These are phyloP conservation scores for Acephala macrosclerotiorum DNA, from an alignment of 2,329 filamentous ascomycete species.

Conservation along the genomic window DNA sequence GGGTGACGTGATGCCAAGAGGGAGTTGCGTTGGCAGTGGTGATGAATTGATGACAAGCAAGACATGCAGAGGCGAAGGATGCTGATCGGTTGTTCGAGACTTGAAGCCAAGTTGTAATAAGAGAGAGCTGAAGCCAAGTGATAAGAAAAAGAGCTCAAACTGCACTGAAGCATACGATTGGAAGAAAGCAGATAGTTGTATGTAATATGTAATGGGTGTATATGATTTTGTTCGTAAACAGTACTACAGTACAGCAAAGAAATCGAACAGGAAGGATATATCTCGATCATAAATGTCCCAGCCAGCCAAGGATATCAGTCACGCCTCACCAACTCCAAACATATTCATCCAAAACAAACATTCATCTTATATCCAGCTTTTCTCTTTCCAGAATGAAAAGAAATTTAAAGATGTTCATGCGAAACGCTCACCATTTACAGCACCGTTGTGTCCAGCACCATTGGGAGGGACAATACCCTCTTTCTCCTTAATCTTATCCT, in stretches of 20 bases:
- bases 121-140: background rate
- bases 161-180: background rate
- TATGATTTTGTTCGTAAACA: background rate
- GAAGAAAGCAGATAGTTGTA: background rate
- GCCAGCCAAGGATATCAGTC: constrained; percentile 6
- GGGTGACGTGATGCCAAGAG: constrained; percentile 2
- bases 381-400: background rate
- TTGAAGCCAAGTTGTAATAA: background rate
- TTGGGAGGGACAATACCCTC: background rate
- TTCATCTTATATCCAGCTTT: background rate
- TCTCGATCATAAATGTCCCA: background rate
- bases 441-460: background rate
- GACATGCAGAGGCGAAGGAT: background rate
- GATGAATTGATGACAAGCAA: background rate
- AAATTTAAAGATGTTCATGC: background rate
- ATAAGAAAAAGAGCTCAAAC: background rate
- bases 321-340: constrained; percentile 9
- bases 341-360: background rate
- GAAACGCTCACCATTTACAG: background rate
- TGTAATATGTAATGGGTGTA: background rate
- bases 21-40: background rate
- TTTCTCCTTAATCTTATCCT: constrained; percentile 47
- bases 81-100: background rate
- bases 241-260: constrained; percentile 9
- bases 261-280: background rate